Percentiles rank a stretch among this genome's conserved stretches.
These are phyloP conservation scores for Westerdykella aurantiaca DNA, from an alignment of 2,329 filamentous ascomycete species.

Conservation along the genomic window DNA sequence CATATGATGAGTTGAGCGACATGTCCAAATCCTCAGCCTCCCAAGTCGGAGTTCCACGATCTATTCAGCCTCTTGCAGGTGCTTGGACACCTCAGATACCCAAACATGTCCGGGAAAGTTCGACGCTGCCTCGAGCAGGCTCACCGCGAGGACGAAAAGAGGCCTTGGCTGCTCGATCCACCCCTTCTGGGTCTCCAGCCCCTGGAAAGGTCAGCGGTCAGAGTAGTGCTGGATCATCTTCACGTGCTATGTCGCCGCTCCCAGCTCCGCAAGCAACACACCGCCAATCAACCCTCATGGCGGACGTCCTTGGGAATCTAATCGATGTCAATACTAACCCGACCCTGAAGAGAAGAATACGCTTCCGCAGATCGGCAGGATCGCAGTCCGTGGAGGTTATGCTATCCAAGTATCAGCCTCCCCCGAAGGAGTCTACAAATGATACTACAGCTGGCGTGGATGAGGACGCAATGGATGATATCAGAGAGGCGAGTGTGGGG, in stretches of 20 bases:
- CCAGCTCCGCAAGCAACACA: slow-evolving; percentile 22
- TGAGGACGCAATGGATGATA: slow-evolving; percentile 19
- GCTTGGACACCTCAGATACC: slow-evolving; percentile 36
- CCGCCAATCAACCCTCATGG: slow-evolving; percentile 30
- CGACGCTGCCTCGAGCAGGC: slow-evolving; percentile 28
- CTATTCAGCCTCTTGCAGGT: slow-evolving; percentile 22
- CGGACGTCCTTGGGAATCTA: slow-evolving; percentile 31
- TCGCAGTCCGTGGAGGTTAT: slow-evolving; percentile 28
- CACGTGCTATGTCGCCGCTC: slow-evolving; percentile 24
- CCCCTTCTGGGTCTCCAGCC: slow-evolving; percentile 20
- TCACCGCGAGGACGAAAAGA: slow-evolving; percentile 36
- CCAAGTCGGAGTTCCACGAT: slow-evolving; percentile 19
- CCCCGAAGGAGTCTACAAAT: slow-evolving; percentile 21
- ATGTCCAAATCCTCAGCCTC: slow-evolving; percentile 30
- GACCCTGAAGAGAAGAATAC: slow-evolving; percentile 32
- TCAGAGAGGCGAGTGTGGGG: slow-evolving; percentile 41
- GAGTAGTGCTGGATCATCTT: slow-evolving; percentile 24
- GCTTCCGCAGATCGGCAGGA: slow-evolving; percentile 24
- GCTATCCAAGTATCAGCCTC: slow-evolving; percentile 32
- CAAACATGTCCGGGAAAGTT: slow-evolving; percentile 29
- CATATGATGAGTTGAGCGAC: slow-evolving; percentile 42
- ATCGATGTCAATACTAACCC: slow-evolving; percentile 26
- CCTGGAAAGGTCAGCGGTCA: slow-evolving; percentile 24
- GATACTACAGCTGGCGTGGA: slow-evolving; percentile 7
- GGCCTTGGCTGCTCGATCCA: slow-evolving; percentile 17